Base-by-base conservation (phyloP, 2,329 filamentous ascomycete genomes). In the Fusarium mundagurra region DNA sequence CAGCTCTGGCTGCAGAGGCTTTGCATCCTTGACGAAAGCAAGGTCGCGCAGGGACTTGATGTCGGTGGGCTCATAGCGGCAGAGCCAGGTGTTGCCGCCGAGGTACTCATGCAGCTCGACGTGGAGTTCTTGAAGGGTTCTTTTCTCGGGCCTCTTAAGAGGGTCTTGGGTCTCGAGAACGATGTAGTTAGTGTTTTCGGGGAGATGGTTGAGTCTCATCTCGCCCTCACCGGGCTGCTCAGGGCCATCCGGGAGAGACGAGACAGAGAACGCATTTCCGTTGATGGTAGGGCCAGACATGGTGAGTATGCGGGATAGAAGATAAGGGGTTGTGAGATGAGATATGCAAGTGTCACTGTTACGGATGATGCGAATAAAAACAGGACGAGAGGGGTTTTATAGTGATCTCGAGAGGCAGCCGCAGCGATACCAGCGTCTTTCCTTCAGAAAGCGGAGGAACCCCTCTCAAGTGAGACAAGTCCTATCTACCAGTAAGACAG, bases 271-370 rank as follows among this genome's bases (percentile, higher is more conserved):
- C 2, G 10, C 2, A 31, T 55, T 41, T 3, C 51, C 51, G 20
- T 55, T 41, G 16, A 55, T 31, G 16, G 36, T 55, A 22, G 50
- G 50, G 50, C 18, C 33, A 38, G 36, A n/a, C 51, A 55, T 55
- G 51, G 13, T 41, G 27, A 20, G n/a, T n/a, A n/a, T n/a, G n/a
- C n/a, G 3, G 4, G 7, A 5, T 13, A 29, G 18, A 29, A 7
- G 4, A 2, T 38, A 17, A 4, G 20, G 8, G 18, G 22, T 13
- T 27, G 12, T n/a, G 8, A 2, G 13, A 20, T 8, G 4, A 20
- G 6, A 6, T 13, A 27, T 45, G 12, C 0, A 20, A 27, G 0
- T 53, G 12, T 27, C 0, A 5, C 33, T 53, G 18, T 3, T 3
- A 6, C 17, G n/a, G 17, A 10, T 16, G n/a, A 38, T 27, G 13